Base-by-base conservation (phyloP, 257 asterid species). In the Nicotiana tomentosiformis region DNA sequence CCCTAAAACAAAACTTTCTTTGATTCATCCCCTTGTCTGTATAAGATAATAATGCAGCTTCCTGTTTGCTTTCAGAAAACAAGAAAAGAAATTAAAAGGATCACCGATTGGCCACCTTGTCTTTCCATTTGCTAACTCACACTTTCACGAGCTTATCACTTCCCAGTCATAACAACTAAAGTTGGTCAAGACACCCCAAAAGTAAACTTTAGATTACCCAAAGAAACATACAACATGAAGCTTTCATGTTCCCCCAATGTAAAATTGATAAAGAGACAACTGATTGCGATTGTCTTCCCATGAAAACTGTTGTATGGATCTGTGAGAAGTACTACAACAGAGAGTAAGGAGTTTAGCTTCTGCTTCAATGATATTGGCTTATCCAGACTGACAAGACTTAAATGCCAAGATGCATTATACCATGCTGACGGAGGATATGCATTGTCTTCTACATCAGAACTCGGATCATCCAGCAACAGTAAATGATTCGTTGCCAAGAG, bases 301-400 rank as follows among this genome's bases (percentile, higher is more conserved):
- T 26, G 26, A 23, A 1, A 23, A 76, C 46, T 51, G 26, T 51
- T 76, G 62, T 76, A 35, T 76, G 46, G 15, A 57, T 76, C 26
- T 23, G 30, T 35, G 80, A 51, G 80, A 74, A 76, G 53, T 51
- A 46, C 15, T 76, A 51, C 80, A 76, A 76, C 64, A 76, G 62
- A 66, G 46, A 15, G 80, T 26, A 26, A 43, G 49, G 62, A 49
- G 26, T 76, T 15, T 51, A 76, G 64, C 43, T 51, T n/a, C 43
- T 76, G 62, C 46, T 51, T 76, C 43, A 26, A 51, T 26, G 16
- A 46, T 10, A 76, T 26, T 15, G 4, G 26, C 16, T 26, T 20
- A 76, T 49, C 80, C 80, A 76, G 80, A 46, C 80, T 7, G 26
- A 7, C 46, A 43, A 20, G 80, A 23, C 23, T 15, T 76, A 8